phyloP scores from a whole-genome alignment of 495 filamentous ascomycete genomes.

The Penicillium antarcticum region DNA sequence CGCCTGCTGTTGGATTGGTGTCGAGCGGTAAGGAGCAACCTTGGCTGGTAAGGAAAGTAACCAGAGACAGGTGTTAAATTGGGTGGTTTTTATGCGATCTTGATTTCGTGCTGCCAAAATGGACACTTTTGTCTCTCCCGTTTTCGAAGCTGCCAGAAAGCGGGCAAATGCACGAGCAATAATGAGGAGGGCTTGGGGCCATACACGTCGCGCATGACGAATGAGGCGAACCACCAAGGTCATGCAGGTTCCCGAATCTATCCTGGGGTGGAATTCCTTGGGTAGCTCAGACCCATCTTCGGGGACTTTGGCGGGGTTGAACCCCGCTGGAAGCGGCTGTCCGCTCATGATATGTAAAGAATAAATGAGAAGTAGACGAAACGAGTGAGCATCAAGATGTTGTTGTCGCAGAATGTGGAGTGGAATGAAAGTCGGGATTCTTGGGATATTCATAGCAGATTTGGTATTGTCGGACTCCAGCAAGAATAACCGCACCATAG shows the following conservation, averaged over 20 bases:
- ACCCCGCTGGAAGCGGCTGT: slow-evolving; percentile 16
- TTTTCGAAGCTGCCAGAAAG: slow-evolving; percentile 23
- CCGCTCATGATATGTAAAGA: slow-evolving; percentile 39
- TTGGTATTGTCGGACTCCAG: slow-evolving; percentile 24
- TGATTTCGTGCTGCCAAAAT: slow-evolving; percentile 5
- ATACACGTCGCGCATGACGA: slow-evolving; percentile 54
- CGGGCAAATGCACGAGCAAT: slow-evolving; percentile 41
- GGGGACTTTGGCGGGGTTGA: neutral
- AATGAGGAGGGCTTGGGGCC: slow-evolving; percentile 51
- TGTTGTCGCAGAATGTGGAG: slow-evolving; percentile 47
- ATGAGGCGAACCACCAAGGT: slow-evolving; percentile 51
- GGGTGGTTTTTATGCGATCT: slow-evolving; percentile 27
- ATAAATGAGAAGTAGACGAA: slow-evolving; percentile 43
- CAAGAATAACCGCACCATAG: slow-evolving; percentile 39
- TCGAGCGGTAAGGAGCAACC: slow-evolving; percentile 45
- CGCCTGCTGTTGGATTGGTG: slow-evolving; percentile 52
- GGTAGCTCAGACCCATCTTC: slow-evolving; percentile 3
- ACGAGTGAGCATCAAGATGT: slow-evolving; percentile 34
- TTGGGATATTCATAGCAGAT: neutral
- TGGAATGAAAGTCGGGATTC: slow-evolving; percentile 48
- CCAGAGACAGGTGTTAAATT: slow-evolving; percentile 52
- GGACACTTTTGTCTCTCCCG: neutral
- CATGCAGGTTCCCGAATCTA: slow-evolving; percentile 28
- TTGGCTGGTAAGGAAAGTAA: slow-evolving; percentile 53
- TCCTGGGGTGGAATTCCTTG: slow-evolving; percentile 7